Evolutionary conservation across 805 yeast genomes (phyloP).

Genomic region (Ogataea zsoltii): DNA sequence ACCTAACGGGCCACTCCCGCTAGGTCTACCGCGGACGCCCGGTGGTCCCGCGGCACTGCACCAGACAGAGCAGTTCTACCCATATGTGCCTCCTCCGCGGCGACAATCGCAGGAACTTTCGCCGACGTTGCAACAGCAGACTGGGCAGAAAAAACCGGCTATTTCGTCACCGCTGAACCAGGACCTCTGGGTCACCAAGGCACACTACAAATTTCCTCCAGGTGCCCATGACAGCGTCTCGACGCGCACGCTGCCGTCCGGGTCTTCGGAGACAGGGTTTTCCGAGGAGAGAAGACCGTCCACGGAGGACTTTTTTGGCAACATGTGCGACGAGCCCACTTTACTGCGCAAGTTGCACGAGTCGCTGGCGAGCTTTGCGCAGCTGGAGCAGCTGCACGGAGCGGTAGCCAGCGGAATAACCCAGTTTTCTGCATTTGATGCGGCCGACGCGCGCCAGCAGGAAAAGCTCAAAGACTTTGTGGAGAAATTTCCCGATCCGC

Average conservation of each 20-base stretch:
- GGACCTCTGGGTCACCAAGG: slow-evolving; percentile 5
- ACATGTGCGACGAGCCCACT: slow-evolving; percentile 4
- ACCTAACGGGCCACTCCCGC: not conserved
- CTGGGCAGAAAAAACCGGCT: no score
- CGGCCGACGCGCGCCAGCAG: not conserved
- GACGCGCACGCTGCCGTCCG: not conserved
- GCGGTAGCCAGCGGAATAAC: not conserved
- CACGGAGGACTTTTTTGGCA: slow-evolving; percentile 3
- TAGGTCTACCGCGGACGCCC: no score
- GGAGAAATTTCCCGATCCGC: not conserved
- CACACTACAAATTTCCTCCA: slow-evolving; percentile 7
- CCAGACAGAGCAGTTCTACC: not conserved
- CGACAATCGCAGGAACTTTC: not conserved
- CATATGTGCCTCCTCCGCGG: not conserved
- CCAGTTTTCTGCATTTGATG: not conserved
- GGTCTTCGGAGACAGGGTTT: not conserved
- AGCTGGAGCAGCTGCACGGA: not conserved
- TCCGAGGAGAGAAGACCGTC: not conserved
- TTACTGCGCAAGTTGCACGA: not conserved
- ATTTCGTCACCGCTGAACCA: not conserved
- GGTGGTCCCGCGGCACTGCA: no score
- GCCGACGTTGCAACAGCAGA: not conserved
- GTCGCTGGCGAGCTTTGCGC: not conserved
- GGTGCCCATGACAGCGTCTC: not conserved
- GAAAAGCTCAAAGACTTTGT: not conserved